Percentiles rank a stretch among this genome's conserved stretches.
phyloP scores from a whole-genome alignment of 2,329 filamentous ascomycete species.

The Fusarium chuoi region DNA sequence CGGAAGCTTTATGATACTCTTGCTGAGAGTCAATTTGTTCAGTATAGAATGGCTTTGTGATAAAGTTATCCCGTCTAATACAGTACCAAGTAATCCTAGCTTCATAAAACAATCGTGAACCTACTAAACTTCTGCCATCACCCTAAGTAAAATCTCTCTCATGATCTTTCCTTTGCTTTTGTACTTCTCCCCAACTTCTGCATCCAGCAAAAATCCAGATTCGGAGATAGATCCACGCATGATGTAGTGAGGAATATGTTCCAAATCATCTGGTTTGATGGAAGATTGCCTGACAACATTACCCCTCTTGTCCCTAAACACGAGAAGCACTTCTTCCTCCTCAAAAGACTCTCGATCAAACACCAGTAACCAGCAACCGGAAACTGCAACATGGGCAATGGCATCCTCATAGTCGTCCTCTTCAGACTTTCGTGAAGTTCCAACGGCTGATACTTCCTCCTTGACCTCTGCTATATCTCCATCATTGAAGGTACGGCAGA shows the following conservation, averaged over 20 bases:
- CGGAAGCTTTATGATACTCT: conserved; percentile 26
- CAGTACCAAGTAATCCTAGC: no score
- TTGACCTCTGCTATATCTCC: background rate
- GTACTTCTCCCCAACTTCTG: background rate
- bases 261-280: accelerated
- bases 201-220: background rate
- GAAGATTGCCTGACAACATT: background rate
- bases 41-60: conserved; percentile 20
- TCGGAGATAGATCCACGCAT: background rate
- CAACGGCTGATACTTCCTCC: background rate
- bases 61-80: background rate
- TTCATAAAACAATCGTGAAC: no score
- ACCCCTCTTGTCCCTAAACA: background rate
- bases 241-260: background rate
- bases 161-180: background rate
- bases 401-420: background rate
- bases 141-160: background rate
- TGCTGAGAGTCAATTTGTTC: conserved; percentile 25
- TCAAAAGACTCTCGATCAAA: background rate
- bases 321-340: background rate
- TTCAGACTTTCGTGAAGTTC: background rate
- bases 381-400: background rate
- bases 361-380: background rate
- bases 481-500: background rate
- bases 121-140: accelerated